These are phyloP conservation scores for Pseudocercospora fuligena DNA, from an alignment of 2,329 filamentous ascomycete species.

Conservation along the genomic window DNA sequence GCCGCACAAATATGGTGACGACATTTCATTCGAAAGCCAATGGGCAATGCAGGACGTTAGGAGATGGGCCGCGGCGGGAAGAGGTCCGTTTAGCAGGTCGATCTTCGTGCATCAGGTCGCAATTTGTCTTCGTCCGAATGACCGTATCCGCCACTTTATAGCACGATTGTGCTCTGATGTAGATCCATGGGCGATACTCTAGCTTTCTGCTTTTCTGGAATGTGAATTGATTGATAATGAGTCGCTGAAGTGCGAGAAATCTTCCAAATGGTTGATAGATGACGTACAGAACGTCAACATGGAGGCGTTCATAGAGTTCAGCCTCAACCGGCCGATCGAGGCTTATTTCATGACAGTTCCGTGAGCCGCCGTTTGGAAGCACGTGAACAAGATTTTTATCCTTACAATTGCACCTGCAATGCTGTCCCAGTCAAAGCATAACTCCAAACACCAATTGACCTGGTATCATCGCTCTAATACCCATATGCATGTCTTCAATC, in stretches of 20 bases:
- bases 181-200: neutral
- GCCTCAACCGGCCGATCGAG: slow-evolving; percentile 6
- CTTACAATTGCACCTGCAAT: neutral
- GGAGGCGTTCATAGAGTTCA: slow-evolving; percentile 10
- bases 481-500: neutral
- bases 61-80: slow-evolving; percentile 3
- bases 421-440: neutral
- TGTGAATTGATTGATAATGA: neutral
- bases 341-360: neutral
- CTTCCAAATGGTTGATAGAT: neutral
- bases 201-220: neutral
- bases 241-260: no score
- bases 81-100: neutral
- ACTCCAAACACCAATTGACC: neutral
- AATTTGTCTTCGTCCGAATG: neutral
- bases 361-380: neutral
- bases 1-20: slow-evolving; percentile 15
- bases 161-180: no score
- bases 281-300: neutral
- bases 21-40: slow-evolving; percentile 15
- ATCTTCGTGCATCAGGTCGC: neutral
- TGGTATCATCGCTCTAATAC: neutral
- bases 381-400: neutral
- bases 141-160: neutral
- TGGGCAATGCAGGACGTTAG: neutral